Evolutionary conservation across 495 filamentous ascomycete species (phyloP), one percentile per base, ranked within the genome.

Genomic region (Penicillium odoratum): DNA sequence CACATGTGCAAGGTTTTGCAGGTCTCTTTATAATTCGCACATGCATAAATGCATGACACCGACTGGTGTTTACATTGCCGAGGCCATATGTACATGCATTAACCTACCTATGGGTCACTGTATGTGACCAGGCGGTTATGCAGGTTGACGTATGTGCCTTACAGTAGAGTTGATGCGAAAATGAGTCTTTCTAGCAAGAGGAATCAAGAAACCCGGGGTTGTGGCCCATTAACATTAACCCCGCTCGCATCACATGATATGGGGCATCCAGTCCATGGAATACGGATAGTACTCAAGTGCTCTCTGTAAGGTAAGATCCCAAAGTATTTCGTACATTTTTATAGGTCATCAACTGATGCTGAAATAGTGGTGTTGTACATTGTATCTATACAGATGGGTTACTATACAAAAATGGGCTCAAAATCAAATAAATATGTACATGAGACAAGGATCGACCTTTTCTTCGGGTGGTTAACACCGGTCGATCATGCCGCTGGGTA

Each of bases 281-380:
- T 21, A 21, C 21, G 21, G 21, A 21, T 21, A 21, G 21, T 21
- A 21, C 21, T 21, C 21, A 21, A 21, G 21, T 21, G 21, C 21
- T 1, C 21, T 21, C 21, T 21, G 21, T 21, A 21, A 21, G 21
- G 21, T 21, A 21, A 21, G 21, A 21, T 21, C 2, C 21, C 21
- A 21, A 21, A 21, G 21, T 21, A 21, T 21, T 21, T 21, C 21
- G 21, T 2, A 21, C 21, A 21, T 1, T 21, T 21, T 21, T 21
- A 21, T 21, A 21, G 21, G 21, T 21, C 21, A 21, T 21, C 21
- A 2, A 21, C 2, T 21, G 21, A 46, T 26, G 15, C 26, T n/a
- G 26, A 31, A 31, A 48, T 48, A 28, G 46, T 21, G 28, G 13
- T 30, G 44, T 48, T 48, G 15, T 48, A 48, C 46, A 48, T 48